Conservation (phyloP, 805 yeast genomes). For the Jamesozyma rosinii region DNA sequence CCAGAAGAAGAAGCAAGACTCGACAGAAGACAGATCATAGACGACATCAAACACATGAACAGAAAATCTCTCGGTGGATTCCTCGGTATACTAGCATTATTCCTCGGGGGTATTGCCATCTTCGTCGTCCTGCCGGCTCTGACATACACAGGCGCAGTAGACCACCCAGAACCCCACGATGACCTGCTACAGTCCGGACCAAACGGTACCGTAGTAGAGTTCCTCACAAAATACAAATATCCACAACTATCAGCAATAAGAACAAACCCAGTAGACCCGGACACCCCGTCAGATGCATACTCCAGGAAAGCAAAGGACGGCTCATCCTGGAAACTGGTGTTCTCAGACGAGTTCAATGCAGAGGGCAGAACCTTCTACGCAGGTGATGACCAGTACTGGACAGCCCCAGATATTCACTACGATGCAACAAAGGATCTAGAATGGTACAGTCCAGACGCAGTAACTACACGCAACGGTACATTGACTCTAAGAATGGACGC, state of each 20-base stretch:
- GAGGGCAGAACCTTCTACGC: constrained; percentile 86
- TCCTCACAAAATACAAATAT: constrained; percentile 41
- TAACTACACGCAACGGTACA: constrained; percentile 65
- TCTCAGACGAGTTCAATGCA: constrained; percentile 83
- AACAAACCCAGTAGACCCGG: constrained; percentile 48
- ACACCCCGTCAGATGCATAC: constrained; percentile 44
- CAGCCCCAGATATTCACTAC: constrained; percentile 74
- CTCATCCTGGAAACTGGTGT: constrained; percentile 63
- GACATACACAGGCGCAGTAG: constrained; percentile 68
- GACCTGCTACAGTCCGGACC: background rate
- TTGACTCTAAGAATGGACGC: constrained; percentile 69
- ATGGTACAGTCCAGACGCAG: constrained; percentile 94
- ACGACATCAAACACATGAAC: constrained; percentile 62
- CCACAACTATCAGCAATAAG: constrained; percentile 47
- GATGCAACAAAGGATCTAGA: constrained; percentile 84
- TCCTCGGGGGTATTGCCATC: constrained; percentile 53
- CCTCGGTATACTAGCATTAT: constrained; percentile 48
- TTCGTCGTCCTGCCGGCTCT: constrained; percentile 76
- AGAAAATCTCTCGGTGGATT: constrained; percentile 52
- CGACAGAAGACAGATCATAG: constrained; percentile 56
- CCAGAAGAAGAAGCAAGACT: constrained; percentile 84
- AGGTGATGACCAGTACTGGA: constrained; percentile 88
- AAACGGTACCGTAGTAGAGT: constrained; percentile 27
- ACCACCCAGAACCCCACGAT: constrained; percentile 9
- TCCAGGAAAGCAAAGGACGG: constrained; percentile 53